These are phyloP conservation scores for Candida ficus DNA, from an alignment of 805 yeast species.

Conservation along the genomic window DNA sequence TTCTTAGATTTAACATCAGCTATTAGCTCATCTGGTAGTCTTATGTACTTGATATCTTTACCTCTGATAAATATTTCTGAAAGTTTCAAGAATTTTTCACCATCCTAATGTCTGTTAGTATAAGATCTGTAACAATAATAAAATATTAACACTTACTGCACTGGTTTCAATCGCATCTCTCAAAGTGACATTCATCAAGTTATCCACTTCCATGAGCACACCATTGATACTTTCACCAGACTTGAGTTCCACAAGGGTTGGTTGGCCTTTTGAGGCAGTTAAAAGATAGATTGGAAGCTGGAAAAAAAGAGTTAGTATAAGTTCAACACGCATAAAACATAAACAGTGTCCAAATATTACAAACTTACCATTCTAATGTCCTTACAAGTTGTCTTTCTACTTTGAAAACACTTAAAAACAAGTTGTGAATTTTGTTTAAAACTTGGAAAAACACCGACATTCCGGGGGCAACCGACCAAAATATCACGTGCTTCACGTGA, in stretches of 20 bases:
- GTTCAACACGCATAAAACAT: too few relatives aligned
- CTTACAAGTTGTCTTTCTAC: too few relatives aligned
- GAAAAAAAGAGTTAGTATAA: slow-evolving; percentile 4
- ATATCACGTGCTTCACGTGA: too few relatives aligned
- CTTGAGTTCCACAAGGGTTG: slow-evolving; percentile 83
- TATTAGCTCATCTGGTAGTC: slow-evolving; percentile 72
- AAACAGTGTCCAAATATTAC: too few relatives aligned
- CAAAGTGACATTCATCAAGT: slow-evolving; percentile 92
- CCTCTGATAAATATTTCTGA: slow-evolving; percentile 83
- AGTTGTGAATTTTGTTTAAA: too few relatives aligned
- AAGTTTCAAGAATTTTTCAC: slow-evolving; percentile 55
- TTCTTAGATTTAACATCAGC: slow-evolving; percentile 69
- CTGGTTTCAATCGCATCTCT: slow-evolving; percentile 67
- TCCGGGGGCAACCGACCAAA: background rate
- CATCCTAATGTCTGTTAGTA: slow-evolving; percentile 31
- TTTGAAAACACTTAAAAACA: too few relatives aligned
- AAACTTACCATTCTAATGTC: background rate
- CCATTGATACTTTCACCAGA: slow-evolving; percentile 90
- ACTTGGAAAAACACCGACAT: too few relatives aligned
- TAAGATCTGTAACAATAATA: too few relatives aligned
- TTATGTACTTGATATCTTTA: slow-evolving; percentile 70
- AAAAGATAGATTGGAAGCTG: slow-evolving; percentile 88
- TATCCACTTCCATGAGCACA: slow-evolving; percentile 76
- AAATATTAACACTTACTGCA: slow-evolving; percentile 32
- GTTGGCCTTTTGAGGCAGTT: slow-evolving; percentile 86